Conservation (phyloP, 2,329 filamentous ascomycete species). For the Ophiostoma piceae region DNA sequence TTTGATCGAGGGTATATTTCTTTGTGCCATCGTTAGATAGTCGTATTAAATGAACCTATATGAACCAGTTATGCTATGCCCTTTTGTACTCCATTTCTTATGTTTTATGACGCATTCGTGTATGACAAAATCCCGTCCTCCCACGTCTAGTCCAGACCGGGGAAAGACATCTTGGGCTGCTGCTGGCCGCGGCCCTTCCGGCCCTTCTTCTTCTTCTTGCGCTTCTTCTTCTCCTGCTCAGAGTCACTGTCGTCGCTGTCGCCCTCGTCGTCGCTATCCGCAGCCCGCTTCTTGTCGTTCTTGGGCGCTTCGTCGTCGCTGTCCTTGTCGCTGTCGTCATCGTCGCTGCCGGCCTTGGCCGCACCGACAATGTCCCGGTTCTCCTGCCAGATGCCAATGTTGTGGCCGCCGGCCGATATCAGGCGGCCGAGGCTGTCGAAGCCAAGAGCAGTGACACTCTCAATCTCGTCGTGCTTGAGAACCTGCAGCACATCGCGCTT, state of each 20-base stretch:
- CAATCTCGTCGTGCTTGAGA: constrained; percentile 75
- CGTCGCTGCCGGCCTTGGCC: constrained; percentile 45
- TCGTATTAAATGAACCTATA: constrained; percentile 9
- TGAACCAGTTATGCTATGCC: not conserved
- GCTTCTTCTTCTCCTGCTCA: constrained; percentile 29
- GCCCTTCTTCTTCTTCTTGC: constrained; percentile 35
- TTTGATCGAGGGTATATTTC: not conserved
- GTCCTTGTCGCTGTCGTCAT: constrained; percentile 43
- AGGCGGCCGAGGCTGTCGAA: constrained; percentile 83
- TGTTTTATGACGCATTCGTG: not conserved
- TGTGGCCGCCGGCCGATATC: constrained; percentile 80
- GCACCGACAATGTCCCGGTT: constrained; percentile 45
- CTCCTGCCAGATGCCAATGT: constrained; percentile 86
- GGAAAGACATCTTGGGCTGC: constrained; percentile 30
- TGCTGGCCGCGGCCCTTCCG: constrained; percentile 28
- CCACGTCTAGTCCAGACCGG: constrained; percentile 32
- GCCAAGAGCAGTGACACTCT: constrained; percentile 73
- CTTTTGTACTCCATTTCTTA: not conserved
- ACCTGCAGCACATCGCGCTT: constrained; percentile 65
- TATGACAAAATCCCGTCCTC: no score
- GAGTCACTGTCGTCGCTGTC: constrained; percentile 33
- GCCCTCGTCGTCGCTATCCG: constrained; percentile 33
- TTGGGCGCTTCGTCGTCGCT: constrained; percentile 32
- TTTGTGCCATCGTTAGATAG: constrained; percentile 6
- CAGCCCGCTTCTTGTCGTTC: constrained; percentile 4